A percentile compares a stretch with the other conserved stretches of the same genome.
phyloP scores from a whole-genome alignment of 768 basidiomycete genomes.

The Xerocomus potaroensis region DNA sequence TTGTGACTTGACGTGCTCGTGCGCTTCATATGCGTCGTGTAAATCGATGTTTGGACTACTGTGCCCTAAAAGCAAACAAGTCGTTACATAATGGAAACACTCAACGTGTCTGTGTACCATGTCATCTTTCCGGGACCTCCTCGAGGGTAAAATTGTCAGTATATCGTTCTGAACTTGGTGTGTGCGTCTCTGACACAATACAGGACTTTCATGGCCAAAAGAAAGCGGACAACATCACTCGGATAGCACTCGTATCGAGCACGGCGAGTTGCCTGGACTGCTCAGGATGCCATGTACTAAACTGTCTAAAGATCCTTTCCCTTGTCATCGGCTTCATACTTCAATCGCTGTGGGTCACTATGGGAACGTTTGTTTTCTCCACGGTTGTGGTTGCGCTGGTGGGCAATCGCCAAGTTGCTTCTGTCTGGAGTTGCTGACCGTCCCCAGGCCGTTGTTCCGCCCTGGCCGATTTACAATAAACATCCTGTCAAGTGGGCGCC shows the following conservation, averaged over 20 bases:
- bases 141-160: conserved; percentile 32
- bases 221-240: conserved; percentile 22
- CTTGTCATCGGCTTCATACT: conserved; percentile 29
- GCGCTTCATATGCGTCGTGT: conserved; percentile 26
- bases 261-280: conserved; percentile 17
- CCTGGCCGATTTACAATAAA: conserved; percentile 51
- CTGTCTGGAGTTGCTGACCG: conserved; percentile 5
- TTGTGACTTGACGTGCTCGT: conserved; percentile 24
- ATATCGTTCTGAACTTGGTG: not conserved
- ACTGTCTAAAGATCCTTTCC: conserved; percentile 22
- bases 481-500: conserved; percentile 23
- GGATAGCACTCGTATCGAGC: conserved; percentile 18
- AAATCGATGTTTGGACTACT: too few relatives aligned
- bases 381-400: conserved; percentile 22
- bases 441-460: conserved; percentile 55
- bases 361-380: conserved; percentile 21
- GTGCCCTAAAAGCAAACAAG: not conserved
- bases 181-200: conserved; percentile 2
- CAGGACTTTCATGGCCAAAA: conserved; percentile 33
- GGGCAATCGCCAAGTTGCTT: not conserved
- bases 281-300: not conserved
- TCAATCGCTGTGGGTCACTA: conserved; percentile 23
- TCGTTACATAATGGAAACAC: conserved; percentile 11
- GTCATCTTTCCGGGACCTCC: conserved; percentile 20
- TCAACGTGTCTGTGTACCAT: conserved; percentile 17